phyloP scores from a whole-genome alignment of 345 rosid species.

The Populus tremula region DNA sequence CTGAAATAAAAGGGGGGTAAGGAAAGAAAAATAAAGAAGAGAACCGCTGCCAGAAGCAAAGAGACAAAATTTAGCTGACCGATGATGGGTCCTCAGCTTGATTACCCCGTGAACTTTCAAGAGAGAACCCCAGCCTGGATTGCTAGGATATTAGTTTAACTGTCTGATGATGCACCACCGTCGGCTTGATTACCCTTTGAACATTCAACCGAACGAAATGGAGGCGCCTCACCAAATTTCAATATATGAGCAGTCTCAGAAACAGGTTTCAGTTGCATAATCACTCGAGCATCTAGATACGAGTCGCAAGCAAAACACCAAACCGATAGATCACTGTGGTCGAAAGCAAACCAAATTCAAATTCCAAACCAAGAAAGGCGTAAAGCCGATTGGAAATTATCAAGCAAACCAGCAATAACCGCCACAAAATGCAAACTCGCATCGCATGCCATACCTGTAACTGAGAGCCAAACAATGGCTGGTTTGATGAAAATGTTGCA shows the following conservation, averaged over 20 bases:
- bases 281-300: slow-evolving; percentile 67
- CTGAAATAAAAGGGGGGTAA: neutral
- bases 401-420: neutral
- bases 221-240: slow-evolving; percentile 83
- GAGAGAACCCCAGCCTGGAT: neutral
- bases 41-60: neutral
- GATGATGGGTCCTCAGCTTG: neutral
- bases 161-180: neutral
- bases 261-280: slow-evolving; percentile 56
- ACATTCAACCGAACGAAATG: slow-evolving; percentile 37
- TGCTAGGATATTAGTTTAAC: neutral
- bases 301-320: slow-evolving; percentile 90
- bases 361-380: neutral
- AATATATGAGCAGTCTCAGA: slow-evolving; percentile 67
- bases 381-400: neutral
- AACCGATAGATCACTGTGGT: slow-evolving; percentile 70
- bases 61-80: neutral
- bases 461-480: slow-evolving; percentile 71
- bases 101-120: slow-evolving; percentile 9
- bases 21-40: neutral
- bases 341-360: neutral
- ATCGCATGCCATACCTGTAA: slow-evolving; percentile 48
- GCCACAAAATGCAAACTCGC: neutral
- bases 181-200: neutral
- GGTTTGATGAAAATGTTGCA: slow-evolving; percentile 60